These are phyloP conservation scores for Monilinia fructigena DNA, from an alignment of 2,329 filamentous ascomycete genomes.

Conservation along the genomic window DNA sequence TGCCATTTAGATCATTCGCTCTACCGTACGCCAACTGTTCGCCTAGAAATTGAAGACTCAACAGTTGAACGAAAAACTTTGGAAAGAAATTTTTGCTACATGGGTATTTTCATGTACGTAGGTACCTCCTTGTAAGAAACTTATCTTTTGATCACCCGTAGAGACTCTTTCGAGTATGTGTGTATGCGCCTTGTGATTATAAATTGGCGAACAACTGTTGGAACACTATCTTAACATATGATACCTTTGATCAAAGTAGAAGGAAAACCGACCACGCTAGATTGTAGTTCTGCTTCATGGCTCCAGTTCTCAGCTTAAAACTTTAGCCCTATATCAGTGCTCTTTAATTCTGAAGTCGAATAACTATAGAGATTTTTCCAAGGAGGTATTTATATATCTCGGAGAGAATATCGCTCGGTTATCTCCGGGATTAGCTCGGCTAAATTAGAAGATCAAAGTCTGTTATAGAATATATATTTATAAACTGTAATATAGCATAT, in stretches of 20 bases:
- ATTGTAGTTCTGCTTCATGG: too few species aligned
- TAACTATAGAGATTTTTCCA: too few species aligned
- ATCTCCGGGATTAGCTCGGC: too few species aligned
- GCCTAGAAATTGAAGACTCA: background rate
- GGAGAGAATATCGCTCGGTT: too few species aligned
- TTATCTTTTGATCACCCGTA: background rate
- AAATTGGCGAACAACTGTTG: background rate
- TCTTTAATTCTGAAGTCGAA: too few species aligned
- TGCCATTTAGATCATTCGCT: background rate
- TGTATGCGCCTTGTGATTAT: background rate
- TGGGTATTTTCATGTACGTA: background rate
- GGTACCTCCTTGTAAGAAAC: background rate
- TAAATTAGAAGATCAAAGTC: too few species aligned
- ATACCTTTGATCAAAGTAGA: too few species aligned
- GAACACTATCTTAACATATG: too few species aligned
- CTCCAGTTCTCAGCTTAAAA: too few species aligned
- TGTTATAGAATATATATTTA: background rate
- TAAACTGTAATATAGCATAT: rapidly evolving
- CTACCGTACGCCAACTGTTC: background rate
- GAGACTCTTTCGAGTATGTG: background rate
- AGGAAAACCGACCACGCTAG: too few species aligned
- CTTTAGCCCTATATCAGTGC: too few species aligned
- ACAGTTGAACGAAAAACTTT: background rate
- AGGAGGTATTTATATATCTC: too few species aligned
- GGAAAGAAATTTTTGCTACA: background rate